These are phyloP conservation scores for Naganishia sp. DNA, from an alignment of 1,284 basidiomycete species.

Conservation along the genomic window DNA sequence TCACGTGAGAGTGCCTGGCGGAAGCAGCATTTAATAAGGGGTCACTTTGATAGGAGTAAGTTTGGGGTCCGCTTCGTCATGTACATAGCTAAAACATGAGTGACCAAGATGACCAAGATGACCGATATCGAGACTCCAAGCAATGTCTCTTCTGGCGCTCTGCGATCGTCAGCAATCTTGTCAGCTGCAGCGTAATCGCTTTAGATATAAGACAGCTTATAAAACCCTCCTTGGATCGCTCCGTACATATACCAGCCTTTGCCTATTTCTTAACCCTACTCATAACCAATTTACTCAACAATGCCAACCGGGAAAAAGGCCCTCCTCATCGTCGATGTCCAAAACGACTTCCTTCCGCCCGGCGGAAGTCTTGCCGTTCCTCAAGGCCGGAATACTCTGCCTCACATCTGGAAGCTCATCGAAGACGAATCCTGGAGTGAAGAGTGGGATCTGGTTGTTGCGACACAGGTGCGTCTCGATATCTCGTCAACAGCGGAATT, in stretches of 20 bases:
- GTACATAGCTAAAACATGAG: too few relatives aligned
- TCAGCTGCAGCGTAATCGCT: background rate
- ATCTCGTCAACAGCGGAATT: background rate
- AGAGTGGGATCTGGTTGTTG: conserved; percentile 59
- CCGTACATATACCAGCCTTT: background rate
- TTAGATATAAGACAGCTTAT: background rate
- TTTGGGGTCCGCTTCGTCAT: too few relatives aligned
- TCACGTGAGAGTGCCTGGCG: background rate
- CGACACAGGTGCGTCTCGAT: conserved; percentile 53
- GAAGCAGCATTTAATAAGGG: too few relatives aligned
- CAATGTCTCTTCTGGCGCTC: too few relatives aligned
- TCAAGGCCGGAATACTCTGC: conserved; percentile 57
- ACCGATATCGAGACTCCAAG: too few relatives aligned
- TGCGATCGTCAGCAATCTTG: background rate
- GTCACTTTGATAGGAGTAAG: too few relatives aligned
- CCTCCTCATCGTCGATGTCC: conserved; percentile 63
- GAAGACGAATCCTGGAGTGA: conserved; percentile 49
- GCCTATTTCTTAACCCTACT: background rate
- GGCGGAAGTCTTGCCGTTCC: conserved; percentile 61
- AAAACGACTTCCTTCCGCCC: conserved; percentile 69
- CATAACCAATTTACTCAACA: background rate
- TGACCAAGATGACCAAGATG: too few relatives aligned
- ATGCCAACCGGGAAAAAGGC: conserved; percentile 45
- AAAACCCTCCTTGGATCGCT: background rate
- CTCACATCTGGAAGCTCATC: conserved; percentile 58